These are phyloP conservation scores for Elasticomyces elasticus DNA, from an alignment of 495 filamentous ascomycete species.

Conservation along the genomic window DNA sequence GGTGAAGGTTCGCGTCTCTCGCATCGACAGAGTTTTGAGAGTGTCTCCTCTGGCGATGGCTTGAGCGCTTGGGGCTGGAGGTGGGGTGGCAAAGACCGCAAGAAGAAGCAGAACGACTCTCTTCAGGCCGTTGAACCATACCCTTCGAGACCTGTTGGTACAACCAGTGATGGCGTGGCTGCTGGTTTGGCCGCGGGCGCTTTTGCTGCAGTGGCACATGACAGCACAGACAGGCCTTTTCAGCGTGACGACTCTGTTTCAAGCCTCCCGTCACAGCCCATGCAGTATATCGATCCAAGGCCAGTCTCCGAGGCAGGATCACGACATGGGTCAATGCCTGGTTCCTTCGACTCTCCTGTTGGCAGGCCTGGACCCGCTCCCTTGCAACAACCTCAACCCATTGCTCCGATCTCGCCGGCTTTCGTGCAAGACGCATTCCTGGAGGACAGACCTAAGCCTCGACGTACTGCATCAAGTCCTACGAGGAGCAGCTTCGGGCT, in stretches of 20 bases:
- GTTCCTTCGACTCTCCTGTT: constrained; percentile 16
- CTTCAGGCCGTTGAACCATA: constrained; percentile 9
- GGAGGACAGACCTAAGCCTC: constrained; percentile 2
- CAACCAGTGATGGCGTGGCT: background rate
- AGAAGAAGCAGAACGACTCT: constrained; percentile 33
- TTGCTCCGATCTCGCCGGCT: constrained; percentile 26
- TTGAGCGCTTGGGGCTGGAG: constrained; percentile 44
- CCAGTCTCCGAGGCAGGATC: constrained; percentile 15
- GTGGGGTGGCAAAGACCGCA: constrained; percentile 46
- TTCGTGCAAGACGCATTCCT: constrained; percentile 6
- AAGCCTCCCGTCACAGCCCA: constrained; percentile 11
- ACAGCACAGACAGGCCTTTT: background rate
- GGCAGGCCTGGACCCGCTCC: constrained; percentile 25
- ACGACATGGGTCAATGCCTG: constrained; percentile 14
- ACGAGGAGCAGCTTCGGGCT: constrained; percentile 15
- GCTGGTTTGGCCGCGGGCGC: background rate
- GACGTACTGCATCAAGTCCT: constrained; percentile 17
- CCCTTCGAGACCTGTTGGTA: background rate
- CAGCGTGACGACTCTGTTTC: background rate
- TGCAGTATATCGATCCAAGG: constrained; percentile 19
- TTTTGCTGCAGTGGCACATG: constrained; percentile 8
- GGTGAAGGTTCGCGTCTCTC: constrained; percentile 31
- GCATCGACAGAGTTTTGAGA: constrained; percentile 38
- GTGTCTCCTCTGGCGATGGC: constrained; percentile 40
- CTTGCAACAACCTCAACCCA: constrained; percentile 34